These are phyloP conservation scores for Huiozyma naganishii DNA, from an alignment of 805 yeast species.

Conservation along the genomic window DNA sequence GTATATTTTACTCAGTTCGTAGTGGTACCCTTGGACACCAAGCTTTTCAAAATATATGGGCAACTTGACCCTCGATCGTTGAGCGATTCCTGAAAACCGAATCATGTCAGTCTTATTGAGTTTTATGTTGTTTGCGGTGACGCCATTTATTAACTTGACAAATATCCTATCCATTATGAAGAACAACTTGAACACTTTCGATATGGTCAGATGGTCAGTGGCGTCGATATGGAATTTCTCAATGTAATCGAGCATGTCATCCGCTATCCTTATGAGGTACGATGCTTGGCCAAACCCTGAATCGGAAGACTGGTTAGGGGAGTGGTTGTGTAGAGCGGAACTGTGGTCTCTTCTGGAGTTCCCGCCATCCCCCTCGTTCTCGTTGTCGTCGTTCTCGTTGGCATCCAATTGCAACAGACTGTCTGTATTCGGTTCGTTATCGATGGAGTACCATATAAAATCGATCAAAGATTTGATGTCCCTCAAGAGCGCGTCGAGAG, in stretches of 20 bases:
- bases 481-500: constrained; percentile 28
- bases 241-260: constrained; percentile 54
- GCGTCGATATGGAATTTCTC: constrained; percentile 30
- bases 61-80: constrained; percentile 38
- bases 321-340: background rate
- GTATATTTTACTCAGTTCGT: constrained; percentile 36
- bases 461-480: constrained; percentile 42
- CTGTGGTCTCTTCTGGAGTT: background rate
- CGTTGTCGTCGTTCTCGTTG: background rate
- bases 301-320: background rate
- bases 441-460: constrained; percentile 54
- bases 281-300: constrained; percentile 47
- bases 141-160: constrained; percentile 28
- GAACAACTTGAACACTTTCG: constrained; percentile 31
- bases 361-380: background rate
- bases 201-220: constrained; percentile 18
- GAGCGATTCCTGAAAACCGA: constrained; percentile 42
- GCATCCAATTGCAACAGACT: constrained; percentile 6
- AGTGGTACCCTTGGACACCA: constrained; percentile 33
- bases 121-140: constrained; percentile 25
- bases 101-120: constrained; percentile 41
- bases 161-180: constrained; percentile 34
- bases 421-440: constrained; percentile 25
- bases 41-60: constrained; percentile 27
- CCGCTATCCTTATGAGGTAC: constrained; percentile 51